Evolutionary conservation across 176 grass and related monocot species (phyloP), one percentile per base, ranked within the genome.

Genomic region (Olyra latifolia): DNA sequence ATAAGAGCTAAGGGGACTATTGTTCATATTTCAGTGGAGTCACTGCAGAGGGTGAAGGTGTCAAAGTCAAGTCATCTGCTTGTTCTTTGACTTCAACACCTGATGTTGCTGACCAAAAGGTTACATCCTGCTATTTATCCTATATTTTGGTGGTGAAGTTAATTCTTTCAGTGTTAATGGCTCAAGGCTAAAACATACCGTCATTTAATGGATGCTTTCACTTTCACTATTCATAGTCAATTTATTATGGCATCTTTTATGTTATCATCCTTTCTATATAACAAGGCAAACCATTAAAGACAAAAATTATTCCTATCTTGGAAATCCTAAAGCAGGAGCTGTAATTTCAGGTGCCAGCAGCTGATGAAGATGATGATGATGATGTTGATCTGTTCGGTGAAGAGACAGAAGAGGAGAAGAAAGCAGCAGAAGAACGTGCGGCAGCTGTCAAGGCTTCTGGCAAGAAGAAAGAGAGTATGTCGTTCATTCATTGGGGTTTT

Each of bases 401-500:
- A 44, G 91, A 94, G 85, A 94, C 82, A n/a, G 85, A 91, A 87
- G 88, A 94, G 69, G 85, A 91, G 44, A 88, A 85, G 89, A 85
- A 85, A 74, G 82, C 89, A 82, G 86, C 89, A 78, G 89, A 74
- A 79, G 86, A 78, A 75, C 85, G 88, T 56, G 88, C 77, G 0
- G 69, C 78, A 0, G 73, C 88, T 80, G 85, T 83, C 24, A 94
- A 91, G 80, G 79, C 85, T 17, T 80, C 88, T 40, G 20, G 59
- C 5, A 94, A 91, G 69, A 91, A 94, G 82, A 94, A 94, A 81
- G 74, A 91, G 50, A 80, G 91, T 91, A 83, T 83, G 86, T 47
- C 17, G 27, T 54, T 10, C 48, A 66, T 82, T 62, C 42, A 55
- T 69, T 19, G 75, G 16, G 6, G 43, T 35, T 69, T 23, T 16